Evolutionary conservation across 169 alveolate genomes (phyloP).

Genomic region (Plasmodium adleri): DNA sequence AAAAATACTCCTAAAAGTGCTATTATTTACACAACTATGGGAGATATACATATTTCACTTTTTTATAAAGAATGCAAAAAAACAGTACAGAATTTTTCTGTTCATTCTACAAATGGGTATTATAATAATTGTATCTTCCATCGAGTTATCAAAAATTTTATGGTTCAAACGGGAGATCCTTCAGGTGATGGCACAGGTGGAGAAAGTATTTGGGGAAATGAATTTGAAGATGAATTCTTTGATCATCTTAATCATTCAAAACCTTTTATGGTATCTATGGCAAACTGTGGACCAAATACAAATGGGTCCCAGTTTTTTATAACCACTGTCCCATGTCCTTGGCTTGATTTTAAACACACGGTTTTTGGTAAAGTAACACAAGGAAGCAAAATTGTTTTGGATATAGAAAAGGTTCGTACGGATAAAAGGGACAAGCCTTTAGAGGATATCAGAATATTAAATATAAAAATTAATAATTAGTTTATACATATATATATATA

Average conservation of each 20-base stretch:
- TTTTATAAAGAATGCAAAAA: constrained; percentile 94
- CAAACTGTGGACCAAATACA: constrained; percentile 99
- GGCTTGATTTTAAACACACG: constrained; percentile 99
- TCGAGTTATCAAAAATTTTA: constrained; percentile 95
- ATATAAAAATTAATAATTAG: constrained; percentile 75
- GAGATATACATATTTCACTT: constrained; percentile 96
- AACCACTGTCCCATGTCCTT: constrained; percentile 96
- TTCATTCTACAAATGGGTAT: constrained; percentile 95
- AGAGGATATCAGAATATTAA: constrained; percentile 81
- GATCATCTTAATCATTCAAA: constrained; percentile 95
- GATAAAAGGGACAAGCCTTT: constrained; percentile 86
- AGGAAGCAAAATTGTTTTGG: constrained; percentile 94
- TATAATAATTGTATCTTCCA: constrained; percentile 88
- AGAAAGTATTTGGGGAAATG: constrained; percentile 90
- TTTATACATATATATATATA: constrained; percentile 1
- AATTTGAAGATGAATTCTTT: constrained; percentile 97
- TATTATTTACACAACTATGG: constrained; percentile 96
- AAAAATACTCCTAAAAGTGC: constrained; percentile 90
- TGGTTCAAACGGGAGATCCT: constrained; percentile 99
- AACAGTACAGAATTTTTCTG: constrained; percentile 97
- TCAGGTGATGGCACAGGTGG: constrained; percentile 99
- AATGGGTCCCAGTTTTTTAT: constrained; percentile 98
- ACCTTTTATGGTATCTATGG: constrained; percentile 97
- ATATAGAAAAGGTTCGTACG: constrained; percentile 92
- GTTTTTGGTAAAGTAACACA: constrained; percentile 97